Evolutionary conservation across 345 rosid species (phyloP).

Genomic region (Eucalyptus fibrosa): DNA sequence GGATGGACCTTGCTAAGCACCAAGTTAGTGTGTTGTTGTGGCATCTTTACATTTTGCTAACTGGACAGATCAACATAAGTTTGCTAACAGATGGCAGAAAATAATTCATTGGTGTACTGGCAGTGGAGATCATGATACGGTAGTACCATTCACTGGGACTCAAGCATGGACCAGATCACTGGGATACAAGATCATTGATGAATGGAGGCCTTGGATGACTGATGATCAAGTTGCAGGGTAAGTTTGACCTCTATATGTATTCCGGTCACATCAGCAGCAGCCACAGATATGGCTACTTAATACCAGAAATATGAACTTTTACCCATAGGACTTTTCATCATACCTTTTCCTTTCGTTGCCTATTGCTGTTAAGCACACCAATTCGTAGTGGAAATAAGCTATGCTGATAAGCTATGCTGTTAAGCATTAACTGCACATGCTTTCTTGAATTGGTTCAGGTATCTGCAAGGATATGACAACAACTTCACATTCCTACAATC

Average conservation of each 20-base stretch:
- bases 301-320: not conserved
- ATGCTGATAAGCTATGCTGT: not conserved
- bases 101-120: no score
- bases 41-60: not conserved
- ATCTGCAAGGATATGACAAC: constrained; percentile 33
- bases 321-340: not conserved
- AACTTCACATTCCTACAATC: constrained; percentile 41
- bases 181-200: no score
- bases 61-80: not conserved
- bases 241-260: not conserved
- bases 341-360: not conserved
- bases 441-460: constrained; percentile 10
- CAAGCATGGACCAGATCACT: no score
- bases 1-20: not conserved
- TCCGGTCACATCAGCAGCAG: not conserved
- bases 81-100: no score
- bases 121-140: no score
- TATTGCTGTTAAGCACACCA: not conserved
- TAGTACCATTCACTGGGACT: no score
- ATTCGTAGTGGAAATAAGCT: not conserved
- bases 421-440: not conserved
- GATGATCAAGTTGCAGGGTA: constrained; percentile 7
- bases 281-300: not conserved
- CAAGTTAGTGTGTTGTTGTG: not conserved
- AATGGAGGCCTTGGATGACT: no score